Base-by-base conservation (phyloP, 345 rosid genomes). In the Hypericum androsaemum region DNA sequence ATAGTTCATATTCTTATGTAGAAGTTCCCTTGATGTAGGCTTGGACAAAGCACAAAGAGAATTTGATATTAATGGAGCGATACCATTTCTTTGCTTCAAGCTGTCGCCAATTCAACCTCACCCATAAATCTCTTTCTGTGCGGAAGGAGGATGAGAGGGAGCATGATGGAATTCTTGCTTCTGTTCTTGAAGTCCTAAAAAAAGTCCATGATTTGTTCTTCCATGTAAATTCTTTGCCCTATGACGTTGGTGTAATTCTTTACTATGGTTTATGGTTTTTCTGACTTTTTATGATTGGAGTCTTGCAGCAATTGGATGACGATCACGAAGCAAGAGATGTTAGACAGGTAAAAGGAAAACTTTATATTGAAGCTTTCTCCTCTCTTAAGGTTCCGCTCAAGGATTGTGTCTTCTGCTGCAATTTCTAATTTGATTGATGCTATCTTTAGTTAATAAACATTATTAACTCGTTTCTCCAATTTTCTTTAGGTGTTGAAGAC, bases 61-160 rank as follows among this genome's bases (percentile, higher is more conserved):
- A 92, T 69, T 52, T 92, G 80, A 80, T 92, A 39, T 57, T 81
- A 71, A 88, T 88, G 84, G 95, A 88, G 68, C 75, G 98, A 69
- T 88, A 88, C 53, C 96, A 88, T 60, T 90, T 74, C 66, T 90
- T 90, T 32, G 81, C 88, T 53, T 90, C 95, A 40, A 90, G 96
- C 63, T 84, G 98, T 74, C 80, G 35, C n/a, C 98, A 90, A 70
- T 90, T 77, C 63, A 89, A 84, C 49, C 82, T 64, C 70, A 57
- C 54, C 9, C 79, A 70, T 56, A 70, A 67, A 70, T 90, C 98
- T 40, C 80, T 90, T 43, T 82, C 95, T 1, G 75, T 84, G 77
- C 60, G 79, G 72, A 78, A 77, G 65, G 79, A 66, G 46, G 96
- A 90, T 52, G 95, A 90, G 70, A 82, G 71, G 32, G 86, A 82